Base-by-base conservation (phyloP, 441 rosid genomes). In the Hura crepitans region DNA sequence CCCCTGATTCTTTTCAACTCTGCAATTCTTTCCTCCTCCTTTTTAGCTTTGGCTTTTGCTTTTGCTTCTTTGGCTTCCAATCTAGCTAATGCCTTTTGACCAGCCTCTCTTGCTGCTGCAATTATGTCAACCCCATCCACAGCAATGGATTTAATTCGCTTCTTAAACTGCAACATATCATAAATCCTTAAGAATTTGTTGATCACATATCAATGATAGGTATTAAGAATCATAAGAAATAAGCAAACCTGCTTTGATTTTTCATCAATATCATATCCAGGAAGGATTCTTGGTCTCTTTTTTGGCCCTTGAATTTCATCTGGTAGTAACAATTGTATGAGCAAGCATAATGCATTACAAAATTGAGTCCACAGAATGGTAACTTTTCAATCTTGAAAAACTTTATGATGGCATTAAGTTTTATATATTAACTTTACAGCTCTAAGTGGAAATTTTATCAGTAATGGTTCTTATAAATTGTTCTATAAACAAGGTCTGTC, bases 211-310 rank as follows among this genome's bases (percentile, higher is more conserved):
- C 14, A 47, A 58, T 12, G 30, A 31, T 27, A 69, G 30, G 7
- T 43, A 64, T 2, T 13, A 39, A 59, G 18, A 47, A 10, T 49
- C 43, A 42, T 27, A 27, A n/a, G 43, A 27, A 42, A 39, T 64
- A 72, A 55, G 31, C 77, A 31, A 65, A 94, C 97, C 97, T 87
- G 75, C 81, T 87, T 87, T 43, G 91, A 81, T 71, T 83, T 82
- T 79, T 83, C 87, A 73, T 87, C 75, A 27, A 77, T 31, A 69
- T 70, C 85, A 62, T 66, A 78, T 56, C 78, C 70, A 22, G 88
- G 97, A 60, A 82, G 85, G 74, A 94, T 77, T 69, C 84, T 86
- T 22, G 97, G 97, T 85, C 78, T 87, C 89, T 85, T 90, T 69
- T 5, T 78, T n/a, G 96, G 97, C 65, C 88, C 85, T 80, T 82